phyloP scores from a whole-genome alignment of 805 yeast species.

The Wickerhamomyces pijperi region DNA sequence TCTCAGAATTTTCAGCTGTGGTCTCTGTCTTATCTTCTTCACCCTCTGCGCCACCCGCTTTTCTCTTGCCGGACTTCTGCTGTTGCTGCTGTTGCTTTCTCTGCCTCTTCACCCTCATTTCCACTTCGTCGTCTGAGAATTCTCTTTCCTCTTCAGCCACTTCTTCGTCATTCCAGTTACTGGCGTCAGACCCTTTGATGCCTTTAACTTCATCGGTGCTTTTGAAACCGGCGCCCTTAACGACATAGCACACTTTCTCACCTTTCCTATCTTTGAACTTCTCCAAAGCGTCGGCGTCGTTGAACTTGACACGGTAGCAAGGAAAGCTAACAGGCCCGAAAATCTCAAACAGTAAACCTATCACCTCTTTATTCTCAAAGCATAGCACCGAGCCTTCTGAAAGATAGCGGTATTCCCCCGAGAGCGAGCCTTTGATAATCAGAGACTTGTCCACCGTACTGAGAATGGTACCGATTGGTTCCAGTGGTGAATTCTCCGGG shows the following conservation, averaged over 20 bases:
- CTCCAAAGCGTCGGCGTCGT: slow-evolving; percentile 35
- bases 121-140: slow-evolving; percentile 89
- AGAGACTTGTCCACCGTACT: slow-evolving; percentile 64
- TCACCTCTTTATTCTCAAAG: slow-evolving; percentile 51
- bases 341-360: slow-evolving; percentile 79
- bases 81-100: slow-evolving; percentile 44
- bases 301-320: slow-evolving; percentile 63
- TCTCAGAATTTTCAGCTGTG: slow-evolving; percentile 1
- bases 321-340: slow-evolving; percentile 85
- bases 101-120: slow-evolving; percentile 53
- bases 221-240: slow-evolving; percentile 68
- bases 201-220: slow-evolving; percentile 62
- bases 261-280: slow-evolving; percentile 40
- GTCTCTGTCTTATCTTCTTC: neutral
- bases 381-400: slow-evolving; percentile 77
- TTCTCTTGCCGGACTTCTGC: slow-evolving; percentile 9
- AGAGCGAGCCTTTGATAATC: slow-evolving; percentile 56
- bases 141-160: slow-evolving; percentile 89
- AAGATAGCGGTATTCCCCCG: slow-evolving; percentile 79
- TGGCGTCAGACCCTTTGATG: slow-evolving; percentile 85
- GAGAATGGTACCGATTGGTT: slow-evolving; percentile 57
- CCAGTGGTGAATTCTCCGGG: slow-evolving; percentile 50
- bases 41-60: neutral
- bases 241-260: slow-evolving; percentile 59
- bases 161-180: slow-evolving; percentile 92